Base-by-base conservation (phyloP, 352 stramenopile species). In the Peronospora belbahrii region DNA sequence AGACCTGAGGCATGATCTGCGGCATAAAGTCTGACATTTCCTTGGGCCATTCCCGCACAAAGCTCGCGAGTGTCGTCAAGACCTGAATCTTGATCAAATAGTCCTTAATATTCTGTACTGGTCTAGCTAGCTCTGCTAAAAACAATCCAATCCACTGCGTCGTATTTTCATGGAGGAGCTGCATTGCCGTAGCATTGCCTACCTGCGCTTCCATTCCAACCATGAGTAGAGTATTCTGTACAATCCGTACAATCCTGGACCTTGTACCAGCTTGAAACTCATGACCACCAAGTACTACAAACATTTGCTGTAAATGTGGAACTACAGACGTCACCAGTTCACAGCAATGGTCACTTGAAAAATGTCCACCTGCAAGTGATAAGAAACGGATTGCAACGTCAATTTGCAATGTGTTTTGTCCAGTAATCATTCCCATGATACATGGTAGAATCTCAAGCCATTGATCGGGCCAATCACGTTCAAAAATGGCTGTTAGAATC, bases 401-500 rank as follows among this genome's bases (percentile, higher is more conserved):
- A 30, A 86, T 84, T 8, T 61, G 69, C 34, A 81, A 54, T 42
- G 65, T 76, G 28, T 83, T 55, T 34, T 71, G 53, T 9, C 59
- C 67, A 0, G 71, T 56, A 35, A 89, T 69, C 39, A 92, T 74
- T 33, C 58, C 51, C 39, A 89, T 56, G 6, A 89, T 48, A 1
- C 68, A 57, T 1, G 81, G 77, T 34, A 92, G 43, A 53, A 92
- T 71, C 33, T 88, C 77, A 10, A 62, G 51, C 81, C 81, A 92
- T 57, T 92, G 76, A 48, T 89, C 78, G 20, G 77, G 81, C 75
- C 76, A 88, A 46, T 92, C 81, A 44, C 74, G 76, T 56, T 92
- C 77, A 38, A 88, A 88, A 48, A 92, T 80, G 37, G 78, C 71
- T n/a, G 71, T 75, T 15, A 91, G 54, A 31, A 80, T 66, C 37